phyloP scores from a whole-genome alignment of 2,329 filamentous ascomycete species.

The Paracorniculantispora psalliotae region DNA sequence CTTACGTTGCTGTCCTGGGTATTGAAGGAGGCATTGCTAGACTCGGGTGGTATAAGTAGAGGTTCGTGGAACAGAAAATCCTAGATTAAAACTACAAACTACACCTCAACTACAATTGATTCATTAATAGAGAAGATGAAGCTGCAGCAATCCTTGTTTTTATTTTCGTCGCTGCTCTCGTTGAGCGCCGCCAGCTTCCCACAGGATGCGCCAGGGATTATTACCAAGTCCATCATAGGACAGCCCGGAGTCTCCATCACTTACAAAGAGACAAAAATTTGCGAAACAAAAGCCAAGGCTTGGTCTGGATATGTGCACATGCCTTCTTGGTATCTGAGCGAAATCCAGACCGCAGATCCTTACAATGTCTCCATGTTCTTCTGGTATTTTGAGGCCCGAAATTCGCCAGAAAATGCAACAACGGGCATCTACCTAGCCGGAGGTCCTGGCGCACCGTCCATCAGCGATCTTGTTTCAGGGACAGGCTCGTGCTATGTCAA shows the following conservation, averaged over 20 bases:
- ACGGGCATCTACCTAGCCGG: slow-evolving; percentile 57
- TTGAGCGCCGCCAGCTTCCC: not conserved
- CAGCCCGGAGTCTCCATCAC: slow-evolving; percentile 5
- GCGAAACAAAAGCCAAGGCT: slow-evolving; percentile 5
- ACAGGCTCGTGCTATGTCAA: slow-evolving; percentile 36
- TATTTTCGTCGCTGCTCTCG: not conserved
- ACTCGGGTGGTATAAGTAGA: not conserved
- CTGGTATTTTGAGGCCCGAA: slow-evolving; percentile 39
- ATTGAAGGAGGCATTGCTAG: not conserved
- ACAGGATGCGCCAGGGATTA: not conserved
- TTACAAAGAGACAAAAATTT: slow-evolving; percentile 8
- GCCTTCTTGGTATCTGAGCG: slow-evolving; percentile 6
- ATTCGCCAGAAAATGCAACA: slow-evolving; percentile 20
- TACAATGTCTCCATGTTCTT: slow-evolving; percentile 32
- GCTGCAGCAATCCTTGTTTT: not conserved
- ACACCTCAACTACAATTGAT: no score
- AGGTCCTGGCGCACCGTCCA: slow-evolving; percentile 54
- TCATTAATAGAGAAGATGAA: not conserved
- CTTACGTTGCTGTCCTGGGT: not conserved
- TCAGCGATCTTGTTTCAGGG: not conserved
- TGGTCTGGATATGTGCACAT: slow-evolving; percentile 12
- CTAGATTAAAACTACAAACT: not conserved
- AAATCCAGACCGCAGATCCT: slow-evolving; percentile 3
- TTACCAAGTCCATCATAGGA: not conserved
- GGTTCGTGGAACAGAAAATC: not conserved